These are phyloP conservation scores for Aureobasidium sp. DNA, from an alignment of 2,329 filamentous ascomycete species.

Conservation along the genomic window DNA sequence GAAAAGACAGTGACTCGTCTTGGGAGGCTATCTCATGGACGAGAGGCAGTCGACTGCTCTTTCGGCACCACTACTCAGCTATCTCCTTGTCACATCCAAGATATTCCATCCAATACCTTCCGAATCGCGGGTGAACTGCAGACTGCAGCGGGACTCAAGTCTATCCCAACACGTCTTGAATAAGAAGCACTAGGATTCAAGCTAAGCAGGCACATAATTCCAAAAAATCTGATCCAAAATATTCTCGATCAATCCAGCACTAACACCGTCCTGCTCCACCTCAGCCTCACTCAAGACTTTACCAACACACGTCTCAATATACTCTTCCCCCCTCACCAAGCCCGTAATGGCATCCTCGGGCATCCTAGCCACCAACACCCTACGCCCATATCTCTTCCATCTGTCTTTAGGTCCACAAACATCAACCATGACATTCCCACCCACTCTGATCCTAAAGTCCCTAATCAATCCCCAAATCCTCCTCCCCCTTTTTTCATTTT, in stretches of 20 bases:
- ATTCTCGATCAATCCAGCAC: not conserved
- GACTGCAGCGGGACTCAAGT: no score
- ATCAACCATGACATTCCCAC: conserved; percentile 1
- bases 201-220: not conserved
- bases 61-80: no score
- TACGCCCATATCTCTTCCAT: not conserved
- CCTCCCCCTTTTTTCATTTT: not conserved
- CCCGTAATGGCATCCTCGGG: not conserved
- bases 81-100: no score
- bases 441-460: not conserved
- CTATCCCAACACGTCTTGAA: no score
- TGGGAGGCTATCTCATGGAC: no score
- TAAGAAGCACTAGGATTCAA: no score
- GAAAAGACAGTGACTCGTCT: no score
- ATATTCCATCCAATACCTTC: no score
- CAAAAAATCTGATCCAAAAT: not conserved
- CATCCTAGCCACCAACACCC: not conserved
- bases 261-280: not conserved
- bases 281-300: not conserved
- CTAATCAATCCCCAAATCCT: not conserved
- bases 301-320: not conserved
- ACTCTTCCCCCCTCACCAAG: not conserved
- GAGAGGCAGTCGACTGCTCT: no score
- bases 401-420: not conserved
- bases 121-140: no score